These are phyloP conservation scores for Dactylis glomerata DNA, from an alignment of 176 grass and related monocot species.

Conservation along the genomic window DNA sequence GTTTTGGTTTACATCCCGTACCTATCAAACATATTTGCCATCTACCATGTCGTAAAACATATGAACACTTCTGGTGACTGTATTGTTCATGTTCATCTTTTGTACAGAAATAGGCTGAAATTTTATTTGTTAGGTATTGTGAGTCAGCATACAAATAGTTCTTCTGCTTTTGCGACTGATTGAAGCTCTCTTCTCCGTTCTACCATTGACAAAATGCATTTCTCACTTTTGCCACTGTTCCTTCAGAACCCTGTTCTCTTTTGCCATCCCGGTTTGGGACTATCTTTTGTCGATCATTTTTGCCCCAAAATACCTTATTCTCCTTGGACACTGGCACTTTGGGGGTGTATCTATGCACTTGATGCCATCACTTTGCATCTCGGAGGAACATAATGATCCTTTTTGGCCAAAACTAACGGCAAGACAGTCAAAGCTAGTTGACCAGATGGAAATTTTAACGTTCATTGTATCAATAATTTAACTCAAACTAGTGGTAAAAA, in stretches of 20 bases:
- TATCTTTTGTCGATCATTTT: neutral
- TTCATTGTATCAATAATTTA: neutral
- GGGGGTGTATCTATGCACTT: neutral
- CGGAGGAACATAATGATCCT: neutral
- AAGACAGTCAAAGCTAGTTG: neutral
- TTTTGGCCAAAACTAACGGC: neutral
- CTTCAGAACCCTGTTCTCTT: neutral
- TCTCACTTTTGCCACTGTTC: neutral
- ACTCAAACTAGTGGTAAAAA: neutral
- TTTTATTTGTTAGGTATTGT: conserved; percentile 11
- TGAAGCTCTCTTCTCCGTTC: neutral
- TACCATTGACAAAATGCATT: neutral
- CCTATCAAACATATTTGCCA: neutral
- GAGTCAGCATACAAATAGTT: neutral
- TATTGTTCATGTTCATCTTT: conserved; percentile 26
- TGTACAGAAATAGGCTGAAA: neutral
- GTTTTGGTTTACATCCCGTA: conserved; percentile 4
- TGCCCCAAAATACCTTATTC: neutral
- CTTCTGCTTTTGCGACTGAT: neutral
- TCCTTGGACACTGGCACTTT: neutral
- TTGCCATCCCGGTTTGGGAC: neutral
- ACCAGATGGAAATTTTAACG: neutral
- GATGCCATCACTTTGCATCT: neutral
- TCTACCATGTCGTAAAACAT: neutral
- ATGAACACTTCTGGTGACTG: neutral